Base-by-base conservation (phyloP, 2,329 filamentous ascomycete species). In the Fonsecaea multimorphosa region DNA sequence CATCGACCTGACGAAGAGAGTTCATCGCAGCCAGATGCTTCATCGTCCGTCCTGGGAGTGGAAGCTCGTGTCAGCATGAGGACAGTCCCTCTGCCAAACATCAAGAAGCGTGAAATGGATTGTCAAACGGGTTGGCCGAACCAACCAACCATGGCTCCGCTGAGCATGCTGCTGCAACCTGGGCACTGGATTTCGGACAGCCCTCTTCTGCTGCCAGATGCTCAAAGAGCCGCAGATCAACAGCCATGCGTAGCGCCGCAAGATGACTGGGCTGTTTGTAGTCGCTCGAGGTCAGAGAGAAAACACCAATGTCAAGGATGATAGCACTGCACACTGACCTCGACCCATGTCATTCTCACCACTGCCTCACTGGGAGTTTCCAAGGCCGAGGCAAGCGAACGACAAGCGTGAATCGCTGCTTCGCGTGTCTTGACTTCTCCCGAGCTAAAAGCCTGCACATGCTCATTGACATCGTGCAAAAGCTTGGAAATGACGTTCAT, bases 1-100 rank as follows among this genome's bases (percentile, higher is more conserved):
- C 59, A 19, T 68, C 71, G 29, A 49, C 49, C 34, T 73, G 62
- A n/a, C 62, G 34, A 16, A 73, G 62, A 32, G 70, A 68, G 19
- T 68, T 64, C 16, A 63, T 49, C 12, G 71, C 62, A 8, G 69
- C 62, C 24, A 73, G 66, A 22, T 69, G 46, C 29, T 67, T 64
- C 53, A 72, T 31, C 22, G 69, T 58, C 58, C 70, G 70, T 22
- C 67, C 70, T 72, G 51, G 19, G n/a, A 44, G 32, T 44, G 16
- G 2, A 24, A 52, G 5, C 49, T 57, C 22, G 51, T 65, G 34
- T 58, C 36, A 65, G 62, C 36, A 55, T 22, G 24, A 34, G 22
- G 32, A 44, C 29, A 19, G 16, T 44, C 16, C n/a, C 6, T 19
- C 9, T 44, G 8, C 16, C 29, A 4, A 31, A 31, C 29, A 31